phyloP scores from a whole-genome alignment of 805 yeast species.

The Teunomyces funiuensis region DNA sequence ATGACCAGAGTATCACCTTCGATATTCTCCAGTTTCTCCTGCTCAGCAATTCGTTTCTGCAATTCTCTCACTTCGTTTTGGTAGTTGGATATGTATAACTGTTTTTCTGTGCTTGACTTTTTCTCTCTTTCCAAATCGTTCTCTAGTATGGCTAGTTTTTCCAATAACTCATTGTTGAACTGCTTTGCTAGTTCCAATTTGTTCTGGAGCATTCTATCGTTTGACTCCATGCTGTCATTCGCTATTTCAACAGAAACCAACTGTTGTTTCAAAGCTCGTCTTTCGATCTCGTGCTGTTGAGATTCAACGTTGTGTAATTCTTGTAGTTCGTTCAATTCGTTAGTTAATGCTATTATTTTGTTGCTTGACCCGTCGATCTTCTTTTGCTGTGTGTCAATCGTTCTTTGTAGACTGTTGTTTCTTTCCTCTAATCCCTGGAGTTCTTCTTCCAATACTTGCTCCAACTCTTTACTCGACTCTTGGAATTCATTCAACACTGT shows the following conservation, averaged over 20 bases:
- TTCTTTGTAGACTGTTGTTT: constrained; percentile 18
- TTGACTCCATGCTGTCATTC: constrained; percentile 41
- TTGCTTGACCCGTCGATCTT: constrained; percentile 20
- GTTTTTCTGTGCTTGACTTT: constrained; percentile 22
- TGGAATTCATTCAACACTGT: constrained; percentile 41
- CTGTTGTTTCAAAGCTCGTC: constrained; percentile 25
- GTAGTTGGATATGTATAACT: constrained; percentile 29
- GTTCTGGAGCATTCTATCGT: constrained; percentile 34
- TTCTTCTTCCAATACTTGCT: constrained; percentile 46
- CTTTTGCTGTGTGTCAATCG: constrained; percentile 17
- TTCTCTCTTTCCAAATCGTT: constrained; percentile 37
- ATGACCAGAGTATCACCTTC: constrained; percentile 21
- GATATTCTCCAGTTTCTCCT: constrained; percentile 1
- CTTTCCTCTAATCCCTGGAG: constrained; percentile 31
- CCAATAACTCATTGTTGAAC: constrained; percentile 42
- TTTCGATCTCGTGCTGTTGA: constrained; percentile 17
- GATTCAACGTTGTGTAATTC: constrained; percentile 9
- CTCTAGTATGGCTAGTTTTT: constrained; percentile 42
- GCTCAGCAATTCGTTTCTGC: constrained; percentile 7
- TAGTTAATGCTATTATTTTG: constrained; percentile 13
- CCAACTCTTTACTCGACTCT: constrained; percentile 44
- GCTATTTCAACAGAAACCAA: constrained; percentile 43
- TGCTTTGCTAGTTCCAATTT: constrained; percentile 36
- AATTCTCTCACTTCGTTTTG: constrained; percentile 29
- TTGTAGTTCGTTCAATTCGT: constrained; percentile 22